Percentiles rank a stretch among this genome's conserved stretches.
Evolutionary conservation across 2,329 filamentous ascomycete genomes (phyloP).

Genomic region (Colletotrichum magnum): DNA sequence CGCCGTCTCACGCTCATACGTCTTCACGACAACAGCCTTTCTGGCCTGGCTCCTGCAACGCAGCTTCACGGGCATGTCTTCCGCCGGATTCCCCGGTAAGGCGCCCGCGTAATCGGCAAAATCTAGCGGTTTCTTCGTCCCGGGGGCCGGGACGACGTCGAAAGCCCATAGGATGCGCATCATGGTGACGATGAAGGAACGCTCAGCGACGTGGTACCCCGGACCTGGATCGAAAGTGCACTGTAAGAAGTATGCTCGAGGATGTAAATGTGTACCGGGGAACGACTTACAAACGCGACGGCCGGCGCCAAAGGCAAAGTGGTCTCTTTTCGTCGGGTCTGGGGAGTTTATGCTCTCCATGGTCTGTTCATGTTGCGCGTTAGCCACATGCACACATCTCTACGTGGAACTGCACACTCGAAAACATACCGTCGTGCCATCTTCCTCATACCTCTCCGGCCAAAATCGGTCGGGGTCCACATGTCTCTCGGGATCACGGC

Average conservation of each 20-base stretch:
- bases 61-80: slow-evolving; percentile 2
- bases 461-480: slow-evolving; percentile 12
- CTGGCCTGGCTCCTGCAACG: slow-evolving; percentile 1
- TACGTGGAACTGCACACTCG: not conserved
- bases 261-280: not conserved
- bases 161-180: slow-evolving; percentile 5
- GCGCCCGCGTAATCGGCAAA: slow-evolving; percentile 14
- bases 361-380: not conserved
- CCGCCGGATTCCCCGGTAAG: slow-evolving; percentile 10
- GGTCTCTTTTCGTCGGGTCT: slow-evolving; percentile 47
- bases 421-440: not conserved
- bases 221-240: not conserved
- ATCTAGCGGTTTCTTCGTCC: not conserved
- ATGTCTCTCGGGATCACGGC: slow-evolving; percentile 15
- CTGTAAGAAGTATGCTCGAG: not conserved
- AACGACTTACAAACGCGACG: slow-evolving; percentile 39
- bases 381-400: not conserved
- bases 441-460: slow-evolving; percentile 10
- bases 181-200: slow-evolving; percentile 3
- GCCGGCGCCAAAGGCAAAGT: slow-evolving; percentile 50
- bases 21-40: not conserved
- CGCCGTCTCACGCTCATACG: not conserved
- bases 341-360: slow-evolving; percentile 20
- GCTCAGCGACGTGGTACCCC: slow-evolving; percentile 20
- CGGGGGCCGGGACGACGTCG: not conserved